A percentile compares a stretch with the other conserved stretches of the same genome.
Conservation (phyloP, 345 rosid species). For the Euphorbia tirucalli region DNA sequence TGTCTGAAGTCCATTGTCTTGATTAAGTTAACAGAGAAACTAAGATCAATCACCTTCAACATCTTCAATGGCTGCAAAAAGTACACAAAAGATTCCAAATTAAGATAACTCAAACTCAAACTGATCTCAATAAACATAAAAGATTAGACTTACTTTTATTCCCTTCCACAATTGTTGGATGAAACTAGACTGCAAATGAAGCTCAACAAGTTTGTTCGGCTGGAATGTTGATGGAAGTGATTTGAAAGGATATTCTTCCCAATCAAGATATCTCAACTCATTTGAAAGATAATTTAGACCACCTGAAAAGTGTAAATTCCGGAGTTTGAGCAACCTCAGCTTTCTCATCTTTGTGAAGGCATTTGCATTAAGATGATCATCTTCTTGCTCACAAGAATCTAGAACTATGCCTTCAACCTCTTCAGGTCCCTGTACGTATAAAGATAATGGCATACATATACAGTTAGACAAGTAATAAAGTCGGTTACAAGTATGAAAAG, state of each 20-base stretch:
- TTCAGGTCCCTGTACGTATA: slow-evolving; percentile 16
- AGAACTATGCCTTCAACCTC: slow-evolving; percentile 17
- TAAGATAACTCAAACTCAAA: background rate
- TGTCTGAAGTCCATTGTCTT: too few species aligned
- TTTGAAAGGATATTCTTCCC: slow-evolving; percentile 15
- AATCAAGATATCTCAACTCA: slow-evolving; percentile 13
- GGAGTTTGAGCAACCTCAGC: slow-evolving; percentile 11
- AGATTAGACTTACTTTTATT: slow-evolving; percentile 4
- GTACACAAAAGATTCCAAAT: too few species aligned
- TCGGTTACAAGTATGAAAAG: background rate
- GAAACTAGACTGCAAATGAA: slow-evolving; percentile 5
- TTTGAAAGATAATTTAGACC: slow-evolving; percentile 6
- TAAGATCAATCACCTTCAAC: too few species aligned
- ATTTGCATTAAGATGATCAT: background rate
- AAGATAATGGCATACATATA: background rate
- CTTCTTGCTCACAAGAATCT: background rate
- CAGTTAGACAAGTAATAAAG: background rate
- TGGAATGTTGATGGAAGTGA: slow-evolving; percentile 9
- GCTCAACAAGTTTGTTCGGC: slow-evolving; percentile 17
- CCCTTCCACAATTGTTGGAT: slow-evolving; percentile 10
- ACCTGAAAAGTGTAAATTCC: background rate
- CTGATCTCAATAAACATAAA: background rate
- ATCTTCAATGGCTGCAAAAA: too few species aligned
- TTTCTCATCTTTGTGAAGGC: slow-evolving; percentile 8
- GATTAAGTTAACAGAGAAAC: too few species aligned